Conservation (phyloP, 176 grass and related monocot genomes). For the Carex myosuroides region DNA sequence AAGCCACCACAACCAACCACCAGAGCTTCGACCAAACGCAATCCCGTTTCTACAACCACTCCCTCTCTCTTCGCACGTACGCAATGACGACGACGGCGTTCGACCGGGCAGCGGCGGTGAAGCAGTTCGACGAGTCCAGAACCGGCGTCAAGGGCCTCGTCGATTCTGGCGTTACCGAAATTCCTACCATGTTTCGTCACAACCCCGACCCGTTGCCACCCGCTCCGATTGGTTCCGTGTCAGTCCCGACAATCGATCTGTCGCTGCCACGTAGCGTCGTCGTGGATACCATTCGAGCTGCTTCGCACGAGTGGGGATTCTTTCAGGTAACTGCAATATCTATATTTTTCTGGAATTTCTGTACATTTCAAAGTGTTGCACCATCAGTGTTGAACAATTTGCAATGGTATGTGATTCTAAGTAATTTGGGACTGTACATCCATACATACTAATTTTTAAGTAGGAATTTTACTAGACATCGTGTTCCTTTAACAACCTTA, state of each 20-base stretch:
- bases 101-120: constrained; percentile 45
- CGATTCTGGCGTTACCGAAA: constrained; percentile 48
- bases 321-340: constrained; percentile 41
- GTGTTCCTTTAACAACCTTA: not conserved
- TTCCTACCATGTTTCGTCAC: constrained; percentile 43
- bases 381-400: not conserved
- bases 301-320: constrained; percentile 62
- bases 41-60: not conserved
- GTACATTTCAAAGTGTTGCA: not conserved
- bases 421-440: not conserved
- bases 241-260: constrained; percentile 42
- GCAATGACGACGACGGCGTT: constrained; percentile 22
- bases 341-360: not conserved
- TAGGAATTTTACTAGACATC: not conserved
- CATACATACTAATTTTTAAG: not conserved
- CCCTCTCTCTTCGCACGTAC: not conserved
- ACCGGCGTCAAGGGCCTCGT: constrained; percentile 77
- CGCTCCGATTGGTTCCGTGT: constrained; percentile 18
- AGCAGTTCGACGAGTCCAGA: constrained; percentile 71
- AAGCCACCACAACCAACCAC: not conserved
- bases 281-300: constrained; percentile 24
- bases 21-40: not conserved
- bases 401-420: not conserved
- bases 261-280: constrained; percentile 31
- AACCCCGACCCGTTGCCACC: constrained; percentile 14